Conservation (phyloP, 805 yeast genomes). For the Candida vartiovaarae region DNA sequence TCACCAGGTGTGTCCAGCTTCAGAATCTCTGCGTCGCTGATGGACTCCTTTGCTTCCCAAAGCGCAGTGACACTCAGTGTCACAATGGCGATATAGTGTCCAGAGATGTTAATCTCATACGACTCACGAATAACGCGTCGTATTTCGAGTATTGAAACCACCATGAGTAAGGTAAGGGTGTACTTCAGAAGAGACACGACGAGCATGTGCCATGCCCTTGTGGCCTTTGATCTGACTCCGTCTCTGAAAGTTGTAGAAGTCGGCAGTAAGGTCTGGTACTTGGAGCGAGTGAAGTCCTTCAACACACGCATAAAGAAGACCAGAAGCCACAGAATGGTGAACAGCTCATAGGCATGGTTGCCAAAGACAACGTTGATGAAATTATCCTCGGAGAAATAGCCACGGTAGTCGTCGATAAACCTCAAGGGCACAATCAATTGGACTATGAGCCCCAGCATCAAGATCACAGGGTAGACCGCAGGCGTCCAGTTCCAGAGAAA, state of each 20-base stretch:
- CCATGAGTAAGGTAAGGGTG: background rate
- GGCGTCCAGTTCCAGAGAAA: background rate
- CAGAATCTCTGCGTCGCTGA: constrained; percentile 1
- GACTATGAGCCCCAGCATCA: background rate
- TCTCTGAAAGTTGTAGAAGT: background rate
- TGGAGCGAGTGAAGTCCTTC: constrained; percentile 2
- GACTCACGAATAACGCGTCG: background rate
- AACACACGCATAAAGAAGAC: constrained; percentile 1
- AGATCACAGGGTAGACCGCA: background rate
- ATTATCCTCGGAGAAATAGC: constrained; percentile 8
- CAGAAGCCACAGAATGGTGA: constrained; percentile 7
- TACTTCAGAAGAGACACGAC: background rate
- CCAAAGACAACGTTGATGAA: constrained; percentile 14
- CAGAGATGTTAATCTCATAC: constrained; percentile 6
- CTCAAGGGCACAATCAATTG: background rate
- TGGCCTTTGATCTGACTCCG: background rate
- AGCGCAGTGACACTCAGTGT: constrained; percentile 4
- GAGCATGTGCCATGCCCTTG: background rate
- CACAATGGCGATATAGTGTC: constrained; percentile 11
- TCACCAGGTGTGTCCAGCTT: background rate
- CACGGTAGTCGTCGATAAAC: background rate
- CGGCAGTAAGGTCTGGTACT: constrained; percentile 4
- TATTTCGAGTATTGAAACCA: background rate
- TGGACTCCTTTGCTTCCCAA: constrained; percentile 1
- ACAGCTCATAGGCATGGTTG: constrained; percentile 11